Evolutionary conservation across 139 green algal species (phyloP).

Genomic region (Choricystis sp.): DNA sequence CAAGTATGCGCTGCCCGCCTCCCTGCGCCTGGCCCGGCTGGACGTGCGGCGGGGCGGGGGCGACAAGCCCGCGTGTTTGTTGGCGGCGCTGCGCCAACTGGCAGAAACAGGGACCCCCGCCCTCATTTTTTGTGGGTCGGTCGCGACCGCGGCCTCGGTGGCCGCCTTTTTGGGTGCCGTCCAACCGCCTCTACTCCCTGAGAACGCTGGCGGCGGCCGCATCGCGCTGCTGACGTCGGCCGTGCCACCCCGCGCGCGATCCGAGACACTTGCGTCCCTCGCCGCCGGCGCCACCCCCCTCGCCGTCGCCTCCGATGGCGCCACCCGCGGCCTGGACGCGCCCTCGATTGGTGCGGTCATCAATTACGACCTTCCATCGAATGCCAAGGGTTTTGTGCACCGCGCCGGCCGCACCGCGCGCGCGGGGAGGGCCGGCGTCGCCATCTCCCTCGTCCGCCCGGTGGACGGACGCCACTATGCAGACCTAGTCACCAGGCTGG

Average conservation of each 20-base stretch:
- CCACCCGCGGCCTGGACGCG: constrained; percentile 82
- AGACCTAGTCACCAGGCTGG: background rate
- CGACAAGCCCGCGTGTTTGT: background rate
- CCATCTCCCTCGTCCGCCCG: constrained; percentile 55
- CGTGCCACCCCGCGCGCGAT: background rate
- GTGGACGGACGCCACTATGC: constrained; percentile 79
- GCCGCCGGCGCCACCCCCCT: constrained; percentile 13
- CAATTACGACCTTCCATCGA: constrained; percentile 78
- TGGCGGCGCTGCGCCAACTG: background rate
- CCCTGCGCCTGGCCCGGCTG: no score
- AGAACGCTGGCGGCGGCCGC: background rate
- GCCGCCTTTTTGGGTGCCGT: constrained; percentile 25
- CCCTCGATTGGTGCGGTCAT: constrained; percentile 38
- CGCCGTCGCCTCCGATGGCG: constrained; percentile 71
- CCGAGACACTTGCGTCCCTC: background rate
- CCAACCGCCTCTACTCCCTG: background rate
- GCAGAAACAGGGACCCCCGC: no score
- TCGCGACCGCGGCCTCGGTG: constrained; percentile 9
- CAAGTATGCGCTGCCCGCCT: background rate
- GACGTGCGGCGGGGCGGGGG: background rate
- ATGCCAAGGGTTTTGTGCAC: constrained; percentile 66
- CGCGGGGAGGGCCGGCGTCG: constrained; percentile 33
- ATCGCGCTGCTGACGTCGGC: background rate
- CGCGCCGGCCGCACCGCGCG: constrained; percentile 64
- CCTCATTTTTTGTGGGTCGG: background rate